phyloP scores from a whole-genome alignment of 108 stramenopile genomes.

The Cyclotella kingstonii region DNA sequence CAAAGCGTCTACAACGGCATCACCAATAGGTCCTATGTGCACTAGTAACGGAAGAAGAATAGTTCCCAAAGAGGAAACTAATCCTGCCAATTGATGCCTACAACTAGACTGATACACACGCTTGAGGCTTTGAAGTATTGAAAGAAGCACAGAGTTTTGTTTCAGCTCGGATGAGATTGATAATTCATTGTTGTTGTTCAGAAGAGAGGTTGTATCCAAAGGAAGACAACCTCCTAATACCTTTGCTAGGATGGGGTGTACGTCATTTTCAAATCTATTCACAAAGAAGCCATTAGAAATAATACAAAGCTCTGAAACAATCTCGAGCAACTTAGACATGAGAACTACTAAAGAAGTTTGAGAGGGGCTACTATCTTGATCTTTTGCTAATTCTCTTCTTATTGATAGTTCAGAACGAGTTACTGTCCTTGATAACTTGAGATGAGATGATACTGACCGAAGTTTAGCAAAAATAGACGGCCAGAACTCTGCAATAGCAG shows the following conservation, averaged over 20 bases:
- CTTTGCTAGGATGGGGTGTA: slow-evolving; percentile 33
- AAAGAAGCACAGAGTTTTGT: slow-evolving; percentile 11
- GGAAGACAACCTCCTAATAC: slow-evolving; percentile 22
- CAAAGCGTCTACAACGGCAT: slow-evolving; percentile 19
- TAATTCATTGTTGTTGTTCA: too few relatives aligned
- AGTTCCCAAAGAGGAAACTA: slow-evolving; percentile 39
- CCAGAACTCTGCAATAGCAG: slow-evolving; percentile 47
- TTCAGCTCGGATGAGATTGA: too few relatives aligned
- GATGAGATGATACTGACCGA: slow-evolving; percentile 12
- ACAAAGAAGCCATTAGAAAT: slow-evolving; percentile 47
- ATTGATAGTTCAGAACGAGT: slow-evolving; percentile 23
- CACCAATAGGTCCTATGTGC: slow-evolving; percentile 17
- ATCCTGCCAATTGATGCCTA: slow-evolving; percentile 12
- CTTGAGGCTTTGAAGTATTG: slow-evolving; percentile 34
- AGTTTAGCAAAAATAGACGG: slow-evolving; percentile 39
- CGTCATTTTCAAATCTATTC: slow-evolving; percentile 44
- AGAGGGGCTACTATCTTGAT: slow-evolving; percentile 18
- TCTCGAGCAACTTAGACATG: slow-evolving; percentile 27
- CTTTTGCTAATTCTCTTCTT: slow-evolving; percentile 17
- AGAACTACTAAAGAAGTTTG: slow-evolving; percentile 17
- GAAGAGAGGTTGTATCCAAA: background rate
- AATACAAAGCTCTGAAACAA: slow-evolving; percentile 27
- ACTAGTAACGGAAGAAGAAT: slow-evolving; percentile 44
- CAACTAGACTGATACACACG: slow-evolving; percentile 31
- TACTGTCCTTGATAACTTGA: slow-evolving; percentile 10